Conservation (phyloP, 2,329 filamentous ascomycete species). For the Fusarium sororula region DNA sequence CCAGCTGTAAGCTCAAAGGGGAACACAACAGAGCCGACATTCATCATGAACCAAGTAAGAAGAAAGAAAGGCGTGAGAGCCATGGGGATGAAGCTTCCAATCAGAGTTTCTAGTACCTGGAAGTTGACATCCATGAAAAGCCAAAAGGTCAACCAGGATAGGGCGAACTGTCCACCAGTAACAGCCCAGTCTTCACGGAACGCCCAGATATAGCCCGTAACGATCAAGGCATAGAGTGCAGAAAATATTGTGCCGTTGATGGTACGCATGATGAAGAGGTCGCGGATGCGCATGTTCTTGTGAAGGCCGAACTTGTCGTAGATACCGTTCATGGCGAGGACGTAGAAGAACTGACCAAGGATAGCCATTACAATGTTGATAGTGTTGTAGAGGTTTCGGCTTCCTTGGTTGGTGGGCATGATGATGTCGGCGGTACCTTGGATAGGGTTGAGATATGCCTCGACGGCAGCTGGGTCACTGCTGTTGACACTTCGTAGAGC, state of each 20-base stretch:
- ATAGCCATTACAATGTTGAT: constrained; percentile 50
- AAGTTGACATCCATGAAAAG: constrained; percentile 55
- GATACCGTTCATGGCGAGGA: constrained; percentile 41
- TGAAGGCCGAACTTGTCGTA: constrained; percentile 32
- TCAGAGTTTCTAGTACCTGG: constrained; percentile 49
- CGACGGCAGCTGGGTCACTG: constrained; percentile 38
- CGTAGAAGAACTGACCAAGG: constrained; percentile 46
- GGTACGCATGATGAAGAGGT: constrained; percentile 41
- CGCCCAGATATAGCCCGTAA: constrained; percentile 55
- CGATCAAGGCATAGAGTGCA: constrained; percentile 49
- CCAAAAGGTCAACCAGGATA: constrained; percentile 48
- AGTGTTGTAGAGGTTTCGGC: constrained; percentile 50
- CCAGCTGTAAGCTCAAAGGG: constrained; percentile 51
- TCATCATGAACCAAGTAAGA: constrained; percentile 53
- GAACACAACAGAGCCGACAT: constrained; percentile 49
- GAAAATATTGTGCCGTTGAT: constrained; percentile 45
- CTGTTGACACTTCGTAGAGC: constrained; percentile 34
- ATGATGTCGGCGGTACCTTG: constrained; percentile 42
- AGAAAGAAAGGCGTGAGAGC: constrained; percentile 53
- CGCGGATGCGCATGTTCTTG: constrained; percentile 32
- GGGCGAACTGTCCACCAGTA: constrained; percentile 40
- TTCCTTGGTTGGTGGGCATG: constrained; percentile 47
- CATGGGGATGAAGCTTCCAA: constrained; percentile 44
- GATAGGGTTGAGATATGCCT: constrained; percentile 49
- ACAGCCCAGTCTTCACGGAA: constrained; percentile 55